Base-by-base conservation (phyloP, 768 basidiomycete species). In the Hypholoma fasciculare region DNA sequence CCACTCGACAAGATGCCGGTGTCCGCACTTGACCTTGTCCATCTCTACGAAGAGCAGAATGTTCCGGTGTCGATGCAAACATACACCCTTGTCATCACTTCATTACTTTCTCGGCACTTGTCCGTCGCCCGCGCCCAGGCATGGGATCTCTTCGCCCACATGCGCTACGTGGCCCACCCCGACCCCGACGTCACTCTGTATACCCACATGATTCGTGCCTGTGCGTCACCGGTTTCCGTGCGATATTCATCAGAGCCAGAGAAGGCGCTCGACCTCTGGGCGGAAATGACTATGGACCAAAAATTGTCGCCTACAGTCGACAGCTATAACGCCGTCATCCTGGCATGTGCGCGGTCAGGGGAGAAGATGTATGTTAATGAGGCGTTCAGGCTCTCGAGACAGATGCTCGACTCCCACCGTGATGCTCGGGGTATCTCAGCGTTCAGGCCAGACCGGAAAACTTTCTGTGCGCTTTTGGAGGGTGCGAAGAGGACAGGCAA, bases 101-200 rank as follows among this genome's bases (percentile, higher is more conserved):
- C 78, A 46, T 86, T 87, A 36, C 83, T 83, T 63, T 76, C 77
- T 43, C 74, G 77, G 26, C 76, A 74, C 7, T 80, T 77, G 27
- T 74, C 83, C 3, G 64, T 79, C 1, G 83, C 83, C 2, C 83
- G 82, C 34, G 89, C 91, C 0, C 88, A 92, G 59, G 96, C 92
- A 2, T 97, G 94, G 93, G 93, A 98, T 67, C 82, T 98, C 40
- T 98, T 93, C 71, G 78, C 90, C 2, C 96, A 99, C 71, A 96
- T 97, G 92, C 92, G 96, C 47, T 95, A 97, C 60, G 91, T 92
- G 13, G 93, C 96, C 1, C 94, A 98, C 69, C 87, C 94, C 0
- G 74, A 76, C 3, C 95, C 96, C 0, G 86, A 90, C 61, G 77
- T 77, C 13, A 71, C 79, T 20, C 76, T 96, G 7, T 98, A 94